phyloP scores from a whole-genome alignment of 2,329 filamentous ascomycete species.

The Aureobasidium sp. region DNA sequence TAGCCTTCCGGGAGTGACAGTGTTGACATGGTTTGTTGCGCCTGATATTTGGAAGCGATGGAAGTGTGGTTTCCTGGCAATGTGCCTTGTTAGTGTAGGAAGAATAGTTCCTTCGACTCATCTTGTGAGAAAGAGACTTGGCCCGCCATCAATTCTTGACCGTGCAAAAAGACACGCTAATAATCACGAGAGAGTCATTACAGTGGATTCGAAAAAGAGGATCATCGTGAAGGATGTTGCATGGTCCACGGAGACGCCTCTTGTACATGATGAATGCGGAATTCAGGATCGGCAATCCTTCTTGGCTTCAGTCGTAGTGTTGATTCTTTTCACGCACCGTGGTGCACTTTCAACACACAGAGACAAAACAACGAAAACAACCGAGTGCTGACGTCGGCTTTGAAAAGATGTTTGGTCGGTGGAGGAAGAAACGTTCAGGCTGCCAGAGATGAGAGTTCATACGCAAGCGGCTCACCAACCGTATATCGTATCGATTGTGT shows the following conservation, averaged over 20 bases:
- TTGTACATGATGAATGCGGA: background rate
- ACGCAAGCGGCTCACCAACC: background rate
- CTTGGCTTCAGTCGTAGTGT: background rate
- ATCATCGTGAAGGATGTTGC: background rate
- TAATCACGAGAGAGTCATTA: background rate
- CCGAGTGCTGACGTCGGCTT: background rate
- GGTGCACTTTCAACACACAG: background rate
- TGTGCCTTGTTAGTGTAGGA: background rate
- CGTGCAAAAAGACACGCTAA: background rate
- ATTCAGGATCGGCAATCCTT: background rate
- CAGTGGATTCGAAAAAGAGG: background rate
- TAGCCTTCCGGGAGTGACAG: background rate
- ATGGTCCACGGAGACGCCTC: background rate
- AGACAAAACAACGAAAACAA: background rate
- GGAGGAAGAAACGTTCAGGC: background rate
- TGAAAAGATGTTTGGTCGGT: background rate
- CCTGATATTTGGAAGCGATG: background rate
- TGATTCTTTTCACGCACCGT: background rate
- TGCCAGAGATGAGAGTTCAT: background rate
- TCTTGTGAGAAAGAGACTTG: background rate
- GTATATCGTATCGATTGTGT: background rate
- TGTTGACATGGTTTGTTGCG: background rate
- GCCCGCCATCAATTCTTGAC: background rate
- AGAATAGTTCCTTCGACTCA: background rate
- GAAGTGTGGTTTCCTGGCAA: too few relatives aligned